These are phyloP conservation scores for Aspergillus tubingensis DNA, from an alignment of 2,329 filamentous ascomycete species.

Conservation along the genomic window DNA sequence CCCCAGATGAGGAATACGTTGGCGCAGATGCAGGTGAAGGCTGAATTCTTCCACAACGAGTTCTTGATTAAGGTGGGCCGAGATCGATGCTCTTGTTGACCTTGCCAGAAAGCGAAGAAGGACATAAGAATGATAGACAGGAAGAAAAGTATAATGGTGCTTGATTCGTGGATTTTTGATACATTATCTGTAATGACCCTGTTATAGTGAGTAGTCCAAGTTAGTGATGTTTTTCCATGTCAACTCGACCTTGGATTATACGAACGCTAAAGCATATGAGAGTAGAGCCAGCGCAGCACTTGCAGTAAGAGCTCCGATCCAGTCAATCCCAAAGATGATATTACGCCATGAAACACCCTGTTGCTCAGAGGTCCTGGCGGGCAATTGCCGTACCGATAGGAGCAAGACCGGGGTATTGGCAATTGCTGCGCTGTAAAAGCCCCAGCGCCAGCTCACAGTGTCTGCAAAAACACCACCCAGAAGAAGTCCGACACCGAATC, in stretches of 20 bases:
- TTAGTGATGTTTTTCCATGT: background rate
- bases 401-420: background rate
- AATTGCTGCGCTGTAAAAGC: background rate
- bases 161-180: background rate
- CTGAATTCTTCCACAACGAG: background rate
- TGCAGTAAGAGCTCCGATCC: background rate
- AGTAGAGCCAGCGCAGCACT: background rate
- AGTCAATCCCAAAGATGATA: background rate
- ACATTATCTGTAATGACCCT: background rate
- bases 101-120: background rate
- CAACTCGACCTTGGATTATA: background rate
- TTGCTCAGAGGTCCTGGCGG: background rate
- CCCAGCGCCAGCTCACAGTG: background rate
- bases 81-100: background rate
- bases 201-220: background rate
- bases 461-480: constrained; percentile 5
- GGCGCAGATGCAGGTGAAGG: background rate
- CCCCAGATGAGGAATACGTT: background rate
- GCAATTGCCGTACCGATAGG: background rate
- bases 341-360: too few species aligned
- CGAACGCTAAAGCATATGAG: background rate
- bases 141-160: background rate
- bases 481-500: constrained; percentile 10
- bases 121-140: background rate
- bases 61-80: background rate